Evolutionary conservation across 495 filamentous ascomycete genomes (phyloP).

Genomic region (Aspergillus panamensis): DNA sequence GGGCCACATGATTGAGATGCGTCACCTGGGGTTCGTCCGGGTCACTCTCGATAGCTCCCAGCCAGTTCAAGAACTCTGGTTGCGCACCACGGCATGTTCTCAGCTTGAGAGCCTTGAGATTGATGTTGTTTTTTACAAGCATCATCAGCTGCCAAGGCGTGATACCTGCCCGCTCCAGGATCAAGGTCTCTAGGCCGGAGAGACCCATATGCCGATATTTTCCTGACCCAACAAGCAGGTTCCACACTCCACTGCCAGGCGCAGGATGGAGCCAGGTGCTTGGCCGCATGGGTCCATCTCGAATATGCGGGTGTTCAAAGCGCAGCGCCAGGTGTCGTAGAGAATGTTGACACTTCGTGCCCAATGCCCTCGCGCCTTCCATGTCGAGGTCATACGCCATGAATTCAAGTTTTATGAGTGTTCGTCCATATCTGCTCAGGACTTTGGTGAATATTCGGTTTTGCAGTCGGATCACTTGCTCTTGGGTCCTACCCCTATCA

Average conservation of each 20-base stretch:
- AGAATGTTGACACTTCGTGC: constrained; percentile 21
- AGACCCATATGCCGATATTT: constrained; percentile 19
- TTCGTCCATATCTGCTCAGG: constrained; percentile 25
- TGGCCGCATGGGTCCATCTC: constrained; percentile 26
- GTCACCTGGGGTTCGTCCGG: constrained; percentile 12
- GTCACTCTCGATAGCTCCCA: constrained; percentile 26
- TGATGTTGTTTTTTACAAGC: constrained; percentile 32
- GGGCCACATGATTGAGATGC: constrained; percentile 13
- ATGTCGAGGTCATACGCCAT: constrained; percentile 32
- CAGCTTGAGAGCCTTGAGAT: constrained; percentile 27
- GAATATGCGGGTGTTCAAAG: constrained; percentile 37
- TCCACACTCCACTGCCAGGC: constrained; percentile 33
- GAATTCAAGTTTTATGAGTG: constrained; percentile 29
- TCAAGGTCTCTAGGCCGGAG: constrained; percentile 25
- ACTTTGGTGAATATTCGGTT: constrained; percentile 26
- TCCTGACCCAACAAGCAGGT: constrained; percentile 28
- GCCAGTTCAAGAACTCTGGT: constrained; percentile 33
- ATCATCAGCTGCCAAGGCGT: constrained; percentile 36
- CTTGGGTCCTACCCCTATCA: constrained; percentile 12
- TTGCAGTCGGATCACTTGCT: constrained; percentile 25
- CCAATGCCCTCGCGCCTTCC: constrained; percentile 24
- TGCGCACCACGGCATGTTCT: constrained; percentile 32
- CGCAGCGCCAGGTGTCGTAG: constrained; percentile 34
- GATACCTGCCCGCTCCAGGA: constrained; percentile 34
- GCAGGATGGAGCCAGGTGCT: constrained; percentile 28